A percentile compares a stretch with the other conserved stretches of the same genome.
phyloP scores from a whole-genome alignment of 78 protist genomes.

The Dictyostelium brefeldianum region DNA sequence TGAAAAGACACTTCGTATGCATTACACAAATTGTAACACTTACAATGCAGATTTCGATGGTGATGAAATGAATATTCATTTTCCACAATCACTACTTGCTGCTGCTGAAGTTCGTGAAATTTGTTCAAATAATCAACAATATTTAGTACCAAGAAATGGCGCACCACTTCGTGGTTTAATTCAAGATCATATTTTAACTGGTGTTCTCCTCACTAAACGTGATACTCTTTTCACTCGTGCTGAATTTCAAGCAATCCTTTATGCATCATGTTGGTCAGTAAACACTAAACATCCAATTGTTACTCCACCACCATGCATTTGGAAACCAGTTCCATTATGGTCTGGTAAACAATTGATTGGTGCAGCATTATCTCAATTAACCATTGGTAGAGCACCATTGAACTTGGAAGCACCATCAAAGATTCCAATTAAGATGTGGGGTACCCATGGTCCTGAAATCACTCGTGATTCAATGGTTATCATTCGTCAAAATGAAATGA shows the following conservation, averaged over 20 bases:
- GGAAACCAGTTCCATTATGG: constrained; percentile 94
- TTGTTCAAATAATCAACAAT: constrained; percentile 93
- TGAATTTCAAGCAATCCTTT: constrained; percentile 86
- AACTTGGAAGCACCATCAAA: constrained; percentile 69
- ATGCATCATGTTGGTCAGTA: constrained; percentile 43
- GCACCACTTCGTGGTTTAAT: constrained; percentile 99
- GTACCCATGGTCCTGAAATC: constrained; percentile 48
- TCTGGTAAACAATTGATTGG: constrained; percentile 97
- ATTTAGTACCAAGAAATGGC: constrained; percentile 94
- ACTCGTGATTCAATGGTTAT: constrained; percentile 63
- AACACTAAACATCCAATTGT: constrained; percentile 69
- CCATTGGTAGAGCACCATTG: constrained; percentile 80
- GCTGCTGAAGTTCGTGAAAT: constrained; percentile 93
- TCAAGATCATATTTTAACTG: constrained; percentile 99
- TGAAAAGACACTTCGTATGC: constrained; percentile 97
- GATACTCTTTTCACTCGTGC: constrained; percentile 92
- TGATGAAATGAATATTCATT: constrained; percentile 99
- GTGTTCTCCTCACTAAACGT: constrained; percentile 92
- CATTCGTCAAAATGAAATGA: constrained; percentile 85
- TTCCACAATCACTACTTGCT: constrained; percentile 93
- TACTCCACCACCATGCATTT: constrained; percentile 90
- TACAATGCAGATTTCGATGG: constrained; percentile 99
- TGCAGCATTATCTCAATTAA: constrained; percentile 84
- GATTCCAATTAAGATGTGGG: constrained; percentile 90
- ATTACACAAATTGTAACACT: constrained; percentile 99